Base-by-base conservation (phyloP, 2,329 filamentous ascomycete species). In the Ilyonectria robusta region DNA sequence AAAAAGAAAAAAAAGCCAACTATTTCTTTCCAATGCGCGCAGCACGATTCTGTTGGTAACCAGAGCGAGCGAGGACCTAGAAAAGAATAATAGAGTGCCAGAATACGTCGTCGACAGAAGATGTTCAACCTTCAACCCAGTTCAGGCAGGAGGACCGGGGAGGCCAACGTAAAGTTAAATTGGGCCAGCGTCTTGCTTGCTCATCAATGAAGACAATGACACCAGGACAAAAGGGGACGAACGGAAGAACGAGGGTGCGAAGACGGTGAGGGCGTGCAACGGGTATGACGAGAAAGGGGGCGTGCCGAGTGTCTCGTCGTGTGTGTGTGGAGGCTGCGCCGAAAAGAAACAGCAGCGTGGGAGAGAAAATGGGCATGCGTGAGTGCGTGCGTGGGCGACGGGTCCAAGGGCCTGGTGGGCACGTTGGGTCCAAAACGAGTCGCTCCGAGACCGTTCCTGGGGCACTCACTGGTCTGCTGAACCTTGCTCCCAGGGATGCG, bases 211-310 rank as follows among this genome's bases (percentile, higher is more conserved):
- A 17, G 37, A 13, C 11, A 47, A 47, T n/a, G 47, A 29, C 26
- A 3, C 23, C 17, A 29, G n/a, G 15, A 17, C 15, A 26, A 33
- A 51, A 51, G 47, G n/a, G 47, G 42, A n/a, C 42, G 47, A 51
- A 51, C 48, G 48, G 29, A 51, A 31, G 3, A 6, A 26, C 26
- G 23, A 17, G 47, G 19, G 21, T 13, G 21, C 29, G 46, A 48
- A 48, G 29, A 51, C 48, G 48, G 48, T 51, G 48, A 51, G 48
- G 48, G 48, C 29, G 48, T 51, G 48, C 29, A 51, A 51, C 48
- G 29, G 47, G 47, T 17, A n/a, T 21, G 11, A 29, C 46, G 23
- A 29, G n/a, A 33, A 51, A 15, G 10, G 48, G 48, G 48, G 47
- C 15, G 46, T 48, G 46, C 11, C 4, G 46, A 15, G 37, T 40